Percentiles rank a stretch among this genome's conserved stretches.
These are phyloP conservation scores for Lasiosphaeria miniovina DNA, from an alignment of 495 filamentous ascomycete species.

Conservation along the genomic window DNA sequence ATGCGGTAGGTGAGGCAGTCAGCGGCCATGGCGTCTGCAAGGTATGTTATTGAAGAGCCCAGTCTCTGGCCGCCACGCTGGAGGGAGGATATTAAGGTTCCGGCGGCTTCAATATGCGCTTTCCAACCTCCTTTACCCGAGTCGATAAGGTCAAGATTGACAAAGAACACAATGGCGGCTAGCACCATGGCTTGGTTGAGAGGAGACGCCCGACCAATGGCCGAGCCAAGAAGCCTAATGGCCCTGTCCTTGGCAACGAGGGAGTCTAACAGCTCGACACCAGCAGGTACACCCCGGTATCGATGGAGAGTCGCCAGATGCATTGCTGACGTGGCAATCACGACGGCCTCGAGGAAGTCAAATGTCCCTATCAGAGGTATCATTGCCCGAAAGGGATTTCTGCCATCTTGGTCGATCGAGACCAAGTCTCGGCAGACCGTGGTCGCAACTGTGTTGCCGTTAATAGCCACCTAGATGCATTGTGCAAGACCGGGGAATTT, in stretches of 20 bases:
- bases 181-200: constrained; percentile 42
- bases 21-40: constrained; percentile 41
- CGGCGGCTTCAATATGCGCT: constrained; percentile 50
- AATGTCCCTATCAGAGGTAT: constrained; percentile 45
- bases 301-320: constrained; percentile 44
- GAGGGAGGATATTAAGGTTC: constrained; percentile 37
- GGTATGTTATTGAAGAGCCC: constrained; percentile 30
- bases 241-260: constrained; percentile 48
- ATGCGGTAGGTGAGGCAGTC: constrained; percentile 47
- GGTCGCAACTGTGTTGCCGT: constrained; percentile 40
- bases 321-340: constrained; percentile 54
- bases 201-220: constrained; percentile 29
- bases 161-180: constrained; percentile 53
- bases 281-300: constrained; percentile 21
- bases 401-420: constrained; percentile 44
- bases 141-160: constrained; percentile 58
- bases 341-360: constrained; percentile 45
- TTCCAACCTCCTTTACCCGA: constrained; percentile 55
- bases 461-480: background rate
- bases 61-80: constrained; percentile 20
- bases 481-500: no score
- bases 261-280: constrained; percentile 43
- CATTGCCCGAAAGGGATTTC: constrained; percentile 52
- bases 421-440: constrained; percentile 53
- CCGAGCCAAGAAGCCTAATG: constrained; percentile 41